Conservation (phyloP, 805 yeast genomes). For the Candida wancherniae region DNA sequence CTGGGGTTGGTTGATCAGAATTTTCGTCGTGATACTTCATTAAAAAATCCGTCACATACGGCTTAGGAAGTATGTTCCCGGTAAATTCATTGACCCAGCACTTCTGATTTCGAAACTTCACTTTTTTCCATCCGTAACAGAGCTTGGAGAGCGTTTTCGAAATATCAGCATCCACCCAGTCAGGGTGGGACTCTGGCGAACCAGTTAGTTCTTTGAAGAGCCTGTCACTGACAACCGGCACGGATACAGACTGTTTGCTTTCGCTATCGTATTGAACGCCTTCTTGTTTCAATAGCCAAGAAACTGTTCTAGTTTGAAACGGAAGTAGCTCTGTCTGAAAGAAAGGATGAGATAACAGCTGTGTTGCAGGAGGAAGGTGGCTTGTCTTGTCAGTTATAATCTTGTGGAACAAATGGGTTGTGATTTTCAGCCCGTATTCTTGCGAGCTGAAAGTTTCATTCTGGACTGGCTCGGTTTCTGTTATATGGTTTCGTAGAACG, state of each 20-base stretch:
- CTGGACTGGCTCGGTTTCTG: too few species aligned
- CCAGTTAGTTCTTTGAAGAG: slow-evolving; percentile 1
- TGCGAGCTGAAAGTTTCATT: neutral
- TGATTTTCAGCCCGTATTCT: neutral
- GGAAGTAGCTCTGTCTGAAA: slow-evolving; percentile 39
- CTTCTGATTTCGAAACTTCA: slow-evolving; percentile 6
- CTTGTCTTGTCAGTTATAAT: slow-evolving; percentile 44
- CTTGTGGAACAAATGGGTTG: slow-evolving; percentile 42
- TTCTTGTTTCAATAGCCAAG: slow-evolving; percentile 55
- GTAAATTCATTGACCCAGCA: slow-evolving; percentile 50
- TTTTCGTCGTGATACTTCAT: slow-evolving; percentile 20
- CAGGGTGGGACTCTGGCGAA: slow-evolving; percentile 8
- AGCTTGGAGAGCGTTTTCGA: slow-evolving; percentile 33
- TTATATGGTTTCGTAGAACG: slow-evolving; percentile 3
- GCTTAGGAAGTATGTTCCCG: slow-evolving; percentile 39
- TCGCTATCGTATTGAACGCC: slow-evolving; percentile 32
- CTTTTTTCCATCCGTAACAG: slow-evolving; percentile 50
- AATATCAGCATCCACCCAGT: slow-evolving; percentile 20
- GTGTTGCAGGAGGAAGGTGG: slow-evolving; percentile 15
- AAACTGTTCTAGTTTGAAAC: slow-evolving; percentile 52
- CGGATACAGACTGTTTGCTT: slow-evolving; percentile 18
- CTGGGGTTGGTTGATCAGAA: slow-evolving; percentile 33
- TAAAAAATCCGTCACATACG: slow-evolving; percentile 23
- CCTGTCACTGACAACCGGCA: slow-evolving; percentile 17
- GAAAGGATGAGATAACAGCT: slow-evolving; percentile 34